These are phyloP conservation scores for Epichloe aotearoae DNA, from an alignment of 2,329 filamentous ascomycete species.

Conservation along the genomic window DNA sequence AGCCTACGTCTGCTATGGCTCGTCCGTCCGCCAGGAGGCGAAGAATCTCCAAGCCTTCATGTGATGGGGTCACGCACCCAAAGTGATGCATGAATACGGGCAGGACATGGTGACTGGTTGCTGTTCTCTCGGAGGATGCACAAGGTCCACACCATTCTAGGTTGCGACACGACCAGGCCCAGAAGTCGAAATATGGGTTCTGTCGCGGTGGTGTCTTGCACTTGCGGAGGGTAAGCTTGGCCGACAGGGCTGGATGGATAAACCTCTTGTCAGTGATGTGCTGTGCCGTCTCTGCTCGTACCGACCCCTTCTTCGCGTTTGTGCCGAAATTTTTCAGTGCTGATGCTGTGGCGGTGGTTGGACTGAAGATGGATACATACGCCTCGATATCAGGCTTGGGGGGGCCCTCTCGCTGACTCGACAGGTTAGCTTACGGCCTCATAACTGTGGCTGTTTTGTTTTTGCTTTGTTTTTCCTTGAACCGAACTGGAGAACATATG, in stretches of 20 bases:
- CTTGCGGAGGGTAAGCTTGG: constrained; percentile 30
- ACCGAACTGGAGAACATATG: background rate
- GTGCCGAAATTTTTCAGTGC: constrained; percentile 48
- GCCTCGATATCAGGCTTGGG: constrained; percentile 46
- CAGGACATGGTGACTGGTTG: constrained; percentile 52
- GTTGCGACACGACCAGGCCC: constrained; percentile 49
- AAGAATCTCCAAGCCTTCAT: constrained; percentile 50
- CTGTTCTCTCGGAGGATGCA: constrained; percentile 34
- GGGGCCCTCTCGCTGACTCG: constrained; percentile 30
- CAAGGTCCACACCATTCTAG: constrained; percentile 54
- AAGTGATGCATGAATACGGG: constrained; percentile 70
- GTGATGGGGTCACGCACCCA: constrained; percentile 56
- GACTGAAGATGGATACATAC: constrained; percentile 54
- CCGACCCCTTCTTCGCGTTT: constrained; percentile 51
- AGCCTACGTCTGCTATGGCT: constrained; percentile 51
- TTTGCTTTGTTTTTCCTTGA: background rate
- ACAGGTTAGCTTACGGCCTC: background rate
- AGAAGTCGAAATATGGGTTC: constrained; percentile 58
- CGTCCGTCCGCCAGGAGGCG: constrained; percentile 39
- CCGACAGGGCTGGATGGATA: constrained; percentile 29
- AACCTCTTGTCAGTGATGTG: constrained; percentile 42
- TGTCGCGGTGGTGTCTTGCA: constrained; percentile 27
- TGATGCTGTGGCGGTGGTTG: constrained; percentile 44
- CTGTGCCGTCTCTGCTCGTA: constrained; percentile 41
- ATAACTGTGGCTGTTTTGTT: no score